These are phyloP conservation scores for Cubamyces lactineus DNA, from an alignment of 768 basidiomycete species.

Conservation along the genomic window DNA sequence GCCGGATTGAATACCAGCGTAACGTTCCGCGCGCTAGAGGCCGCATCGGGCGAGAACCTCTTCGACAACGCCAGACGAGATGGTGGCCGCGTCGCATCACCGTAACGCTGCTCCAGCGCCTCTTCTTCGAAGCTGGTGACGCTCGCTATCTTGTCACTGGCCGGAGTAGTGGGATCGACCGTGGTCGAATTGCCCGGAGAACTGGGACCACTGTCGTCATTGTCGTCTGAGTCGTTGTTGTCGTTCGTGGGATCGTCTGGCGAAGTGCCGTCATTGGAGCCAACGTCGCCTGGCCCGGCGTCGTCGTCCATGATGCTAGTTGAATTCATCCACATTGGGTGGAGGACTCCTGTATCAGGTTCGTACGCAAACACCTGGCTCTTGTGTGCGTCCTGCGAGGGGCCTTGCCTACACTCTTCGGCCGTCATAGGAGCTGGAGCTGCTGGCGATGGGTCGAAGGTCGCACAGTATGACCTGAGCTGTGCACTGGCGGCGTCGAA, in stretches of 20 bases:
- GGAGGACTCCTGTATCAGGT: constrained; percentile 47
- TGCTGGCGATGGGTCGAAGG: constrained; percentile 57
- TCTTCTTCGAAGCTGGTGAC: constrained; percentile 27
- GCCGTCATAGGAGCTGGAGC: constrained; percentile 54
- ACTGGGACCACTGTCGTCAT: constrained; percentile 1
- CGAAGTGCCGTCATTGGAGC: constrained; percentile 2
- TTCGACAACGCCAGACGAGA: constrained; percentile 17
- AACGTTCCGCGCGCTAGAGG: constrained; percentile 41
- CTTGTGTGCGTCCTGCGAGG: constrained; percentile 34
- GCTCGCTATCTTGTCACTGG: constrained; percentile 22
- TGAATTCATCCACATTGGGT: constrained; percentile 61
- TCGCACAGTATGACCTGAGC: constrained; percentile 56
- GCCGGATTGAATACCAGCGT: constrained; percentile 56
- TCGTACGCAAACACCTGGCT: constrained; percentile 68
- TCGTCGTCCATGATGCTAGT: constrained; percentile 37
- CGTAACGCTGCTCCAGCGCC: constrained; percentile 24
- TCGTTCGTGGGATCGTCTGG: constrained; percentile 14
- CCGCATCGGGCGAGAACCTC: constrained; percentile 22
- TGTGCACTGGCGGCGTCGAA: constrained; percentile 42
- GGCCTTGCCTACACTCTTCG: constrained; percentile 42
- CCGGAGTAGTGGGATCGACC: constrained; percentile 27
- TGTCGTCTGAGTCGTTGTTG: constrained; percentile 1
- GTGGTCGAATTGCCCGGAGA: constrained; percentile 19
- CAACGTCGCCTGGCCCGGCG: constrained; percentile 25
- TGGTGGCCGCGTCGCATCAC: constrained; percentile 28